Evolutionary conservation across 2,329 filamentous ascomycete genomes (phyloP).

Genomic region (Thelonectria discophora): DNA sequence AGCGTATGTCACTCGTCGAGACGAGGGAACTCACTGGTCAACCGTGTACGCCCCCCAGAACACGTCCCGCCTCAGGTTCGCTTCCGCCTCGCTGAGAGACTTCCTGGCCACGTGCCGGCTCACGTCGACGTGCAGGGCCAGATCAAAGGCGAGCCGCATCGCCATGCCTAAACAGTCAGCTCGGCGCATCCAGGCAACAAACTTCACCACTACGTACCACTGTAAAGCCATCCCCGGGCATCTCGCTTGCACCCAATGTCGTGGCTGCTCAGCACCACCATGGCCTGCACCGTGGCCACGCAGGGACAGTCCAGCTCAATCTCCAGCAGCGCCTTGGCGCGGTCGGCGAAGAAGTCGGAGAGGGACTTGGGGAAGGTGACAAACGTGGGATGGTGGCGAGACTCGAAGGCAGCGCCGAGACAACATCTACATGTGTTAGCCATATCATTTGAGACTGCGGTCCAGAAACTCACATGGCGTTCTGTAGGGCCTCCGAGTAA

Average conservation of each 20-base stretch:
- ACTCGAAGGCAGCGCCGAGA: constrained; percentile 54
- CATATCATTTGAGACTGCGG: no score
- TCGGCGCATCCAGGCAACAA: no score
- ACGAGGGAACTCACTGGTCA: constrained; percentile 38
- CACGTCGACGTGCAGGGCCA: constrained; percentile 41
- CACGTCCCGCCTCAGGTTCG: constrained; percentile 37
- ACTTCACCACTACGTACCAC: constrained; percentile 27
- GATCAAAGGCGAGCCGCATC: constrained; percentile 39
- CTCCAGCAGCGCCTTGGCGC: constrained; percentile 40
- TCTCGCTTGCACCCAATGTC: constrained; percentile 41
- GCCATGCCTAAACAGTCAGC: constrained; percentile 44
- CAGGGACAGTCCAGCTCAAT: constrained; percentile 41
- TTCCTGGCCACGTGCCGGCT: constrained; percentile 37
- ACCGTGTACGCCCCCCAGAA: constrained; percentile 46
- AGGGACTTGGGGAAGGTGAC: constrained; percentile 46
- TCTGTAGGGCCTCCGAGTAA: constrained; percentile 42
- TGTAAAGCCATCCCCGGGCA: constrained; percentile 41
- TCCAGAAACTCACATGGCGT: constrained; percentile 37
- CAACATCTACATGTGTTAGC: constrained; percentile 46
- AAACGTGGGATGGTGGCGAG: constrained; percentile 53
- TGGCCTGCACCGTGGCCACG: constrained; percentile 40
- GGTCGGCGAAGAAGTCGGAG: constrained; percentile 42
- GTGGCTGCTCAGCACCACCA: constrained; percentile 40
- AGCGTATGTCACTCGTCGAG: neutral
- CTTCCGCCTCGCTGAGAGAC: constrained; percentile 38